Percentiles rank a stretch among this genome's conserved stretches.
phyloP scores from a whole-genome alignment of 169 alveolate species.

The Perkinsus marinus region DNA sequence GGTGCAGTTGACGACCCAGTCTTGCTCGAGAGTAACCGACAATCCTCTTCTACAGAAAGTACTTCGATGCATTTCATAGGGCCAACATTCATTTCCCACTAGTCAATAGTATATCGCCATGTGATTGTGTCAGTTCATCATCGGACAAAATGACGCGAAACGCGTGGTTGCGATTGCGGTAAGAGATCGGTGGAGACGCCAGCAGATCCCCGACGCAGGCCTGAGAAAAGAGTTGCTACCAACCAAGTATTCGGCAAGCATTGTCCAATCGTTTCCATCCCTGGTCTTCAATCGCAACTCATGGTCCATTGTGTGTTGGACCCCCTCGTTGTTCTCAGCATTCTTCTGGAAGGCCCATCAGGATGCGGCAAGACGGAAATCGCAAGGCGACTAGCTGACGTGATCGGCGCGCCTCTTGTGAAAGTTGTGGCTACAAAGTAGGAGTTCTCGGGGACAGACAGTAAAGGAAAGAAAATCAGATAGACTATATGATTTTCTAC shows the following conservation, averaged over 20 bases:
- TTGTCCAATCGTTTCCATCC: no score
- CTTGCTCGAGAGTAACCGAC: no score
- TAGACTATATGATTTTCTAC: no score
- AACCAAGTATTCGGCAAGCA: neutral
- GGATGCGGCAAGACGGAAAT: conserved; percentile 29
- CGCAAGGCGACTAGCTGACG: conserved; percentile 14
- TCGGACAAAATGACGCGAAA: conserved; percentile 17
- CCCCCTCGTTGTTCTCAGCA: neutral
- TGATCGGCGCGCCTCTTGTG: conserved; percentile 21
- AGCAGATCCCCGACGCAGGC: neutral
- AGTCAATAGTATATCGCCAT: no score
- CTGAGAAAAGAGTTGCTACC: conserved; percentile 5
- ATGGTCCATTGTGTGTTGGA: neutral
- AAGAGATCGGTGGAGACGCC: conserved; percentile 26
- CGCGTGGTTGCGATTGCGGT: conserved; percentile 9
- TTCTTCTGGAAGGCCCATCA: conserved; percentile 20
- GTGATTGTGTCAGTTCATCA: neutral
- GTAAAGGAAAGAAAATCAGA: no score
- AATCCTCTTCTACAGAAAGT: no score
- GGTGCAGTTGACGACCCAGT: neutral
- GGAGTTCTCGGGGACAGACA: no score
- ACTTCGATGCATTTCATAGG: no score
- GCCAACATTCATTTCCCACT: no score
- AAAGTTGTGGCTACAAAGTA: conserved; percentile 2
- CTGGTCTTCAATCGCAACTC: no score